Percentiles rank a stretch among this genome's conserved stretches.
Conservation (phyloP, 2,329 filamentous ascomycete species). For the Sclerotinia spermophila region DNA sequence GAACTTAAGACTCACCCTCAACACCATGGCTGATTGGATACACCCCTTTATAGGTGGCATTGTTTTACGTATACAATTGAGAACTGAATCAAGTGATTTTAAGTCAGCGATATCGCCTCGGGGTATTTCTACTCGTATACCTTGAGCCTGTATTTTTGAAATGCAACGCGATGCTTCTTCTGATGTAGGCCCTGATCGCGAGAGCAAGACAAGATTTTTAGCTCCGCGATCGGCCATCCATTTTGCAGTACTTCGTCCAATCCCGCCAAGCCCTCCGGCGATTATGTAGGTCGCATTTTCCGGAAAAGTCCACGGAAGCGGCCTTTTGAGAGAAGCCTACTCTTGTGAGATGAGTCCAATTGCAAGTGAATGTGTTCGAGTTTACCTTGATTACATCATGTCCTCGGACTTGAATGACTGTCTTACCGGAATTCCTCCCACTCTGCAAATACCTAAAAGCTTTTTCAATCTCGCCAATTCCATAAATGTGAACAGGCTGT, state of each 20-base stretch:
- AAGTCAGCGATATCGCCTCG: constrained; percentile 47
- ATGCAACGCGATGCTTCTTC: constrained; percentile 17
- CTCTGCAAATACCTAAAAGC: constrained; percentile 29
- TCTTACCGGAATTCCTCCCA: constrained; percentile 26
- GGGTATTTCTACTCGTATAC: constrained; percentile 43
- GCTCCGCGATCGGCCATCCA: constrained; percentile 31
- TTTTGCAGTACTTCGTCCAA: constrained; percentile 30
- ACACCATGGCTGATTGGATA: constrained; percentile 47
- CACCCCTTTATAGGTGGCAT: constrained; percentile 41
- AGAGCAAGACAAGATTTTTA: constrained; percentile 33
- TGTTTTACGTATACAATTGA: background rate
- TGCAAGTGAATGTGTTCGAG: background rate
- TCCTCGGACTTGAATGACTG: constrained; percentile 40
- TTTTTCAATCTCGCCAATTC: constrained; percentile 30
- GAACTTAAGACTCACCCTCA: constrained; percentile 25
- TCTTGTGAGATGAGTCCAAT: background rate
- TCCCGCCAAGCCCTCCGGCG: constrained; percentile 34
- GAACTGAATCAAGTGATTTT: constrained; percentile 21
- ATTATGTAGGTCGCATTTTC: constrained; percentile 31
- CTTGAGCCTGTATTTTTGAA: constrained; percentile 25
- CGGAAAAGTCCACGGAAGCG: background rate
- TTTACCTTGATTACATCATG: constrained; percentile 43
- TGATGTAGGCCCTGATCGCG: constrained; percentile 24
- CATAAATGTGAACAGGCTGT: background rate
- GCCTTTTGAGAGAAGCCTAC: background rate